Percentiles rank a stretch among this genome's conserved stretches.
Evolutionary conservation across 2,329 filamentous ascomycete genomes (phyloP).

Genomic region (Truncatella angustata): DNA sequence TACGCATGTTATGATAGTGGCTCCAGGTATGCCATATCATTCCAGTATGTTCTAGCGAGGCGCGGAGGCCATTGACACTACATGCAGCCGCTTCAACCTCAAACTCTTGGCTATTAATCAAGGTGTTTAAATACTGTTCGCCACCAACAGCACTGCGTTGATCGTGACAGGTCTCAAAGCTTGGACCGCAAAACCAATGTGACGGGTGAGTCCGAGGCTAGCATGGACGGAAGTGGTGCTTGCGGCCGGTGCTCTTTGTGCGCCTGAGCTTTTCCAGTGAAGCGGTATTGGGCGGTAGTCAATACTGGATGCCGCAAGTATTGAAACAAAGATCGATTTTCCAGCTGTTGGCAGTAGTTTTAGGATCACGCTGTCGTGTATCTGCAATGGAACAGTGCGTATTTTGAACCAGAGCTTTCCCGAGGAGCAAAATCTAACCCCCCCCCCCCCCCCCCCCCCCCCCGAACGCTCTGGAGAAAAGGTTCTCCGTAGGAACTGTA

Average conservation of each 20-base stretch:
- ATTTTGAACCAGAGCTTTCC: too few relatives aligned
- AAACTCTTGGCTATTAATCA: not conserved
- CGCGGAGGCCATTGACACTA: not conserved
- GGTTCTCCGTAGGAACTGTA: conserved; percentile 51
- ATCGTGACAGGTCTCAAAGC: not conserved
- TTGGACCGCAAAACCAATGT: not conserved
- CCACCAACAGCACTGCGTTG: not conserved
- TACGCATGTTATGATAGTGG: not conserved
- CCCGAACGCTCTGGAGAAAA: conserved; percentile 24
- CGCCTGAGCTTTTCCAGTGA: conserved; percentile 34
- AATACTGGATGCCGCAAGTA: conserved; percentile 10
- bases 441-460: conserved; percentile 8
- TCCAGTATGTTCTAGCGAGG: conserved; percentile 2
- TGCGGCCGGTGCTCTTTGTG: conserved; percentile 22
- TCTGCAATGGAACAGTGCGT: conserved; percentile 10
- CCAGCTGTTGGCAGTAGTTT: conserved; percentile 19
- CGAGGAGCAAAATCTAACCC: too few relatives aligned
- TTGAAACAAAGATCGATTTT: conserved; percentile 10
- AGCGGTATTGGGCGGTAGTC: conserved; percentile 28
- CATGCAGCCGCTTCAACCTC: not conserved
- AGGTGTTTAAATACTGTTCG: not conserved
- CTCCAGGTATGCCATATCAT: conserved; percentile 10
- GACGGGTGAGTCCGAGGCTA: conserved; percentile 12
- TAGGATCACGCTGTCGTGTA: conserved; percentile 18
- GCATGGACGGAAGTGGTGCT: conserved; percentile 24